Evolutionary conservation across 2,329 filamentous ascomycete genomes (phyloP), one percentile per base, ranked within the genome.

Genomic region (Colletotrichum sp.): DNA sequence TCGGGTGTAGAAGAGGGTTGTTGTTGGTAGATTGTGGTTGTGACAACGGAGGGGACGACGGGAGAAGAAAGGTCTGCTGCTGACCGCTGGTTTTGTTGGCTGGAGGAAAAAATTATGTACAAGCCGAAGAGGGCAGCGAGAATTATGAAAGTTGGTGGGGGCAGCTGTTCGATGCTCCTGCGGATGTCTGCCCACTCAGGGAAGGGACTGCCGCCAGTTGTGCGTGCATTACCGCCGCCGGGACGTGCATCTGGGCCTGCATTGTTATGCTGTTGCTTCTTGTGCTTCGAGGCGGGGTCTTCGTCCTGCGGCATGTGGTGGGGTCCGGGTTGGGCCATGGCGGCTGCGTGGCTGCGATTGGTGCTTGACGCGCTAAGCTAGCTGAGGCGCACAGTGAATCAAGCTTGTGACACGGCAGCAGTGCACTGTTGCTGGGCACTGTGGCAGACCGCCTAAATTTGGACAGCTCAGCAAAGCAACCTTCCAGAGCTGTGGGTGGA

Each of bases 131-230:
- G 80, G 79, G 82, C 79, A 77, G 86, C 81, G 79, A 85, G 81
- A 79, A 84, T 80, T 80, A 83, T 81, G 80, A 87, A 85, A 83
- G 86, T 79, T 83, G 82, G 86, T 82, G 86, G 86, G 86, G 85
- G 83, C 77, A 86, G 83, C 83, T 85, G 85, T 84, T 83, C 82
- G 78, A 81, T 77, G 72, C 81, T 81, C 74, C 79, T 81, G 79
- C 82, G 79, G 12, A 67, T 67, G 71, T 73, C 43, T 52, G 43
- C 43, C 43, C 43, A 76, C 3, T 76, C 74, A 65, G 70, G 64
- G 74, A 76, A 71, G 28, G 69, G 52, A 34, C 34, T 48, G 57
- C 26, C 30, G 59, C 26, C 66, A n/a, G 21, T 67, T 43, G 67
- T 60, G 67, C 67, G n/a, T 60, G 75, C 68, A 39, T 55, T 71